Evolutionary conservation across 371 early-diverging fungal species (phyloP).

Genomic region (Mortierella sp.): DNA sequence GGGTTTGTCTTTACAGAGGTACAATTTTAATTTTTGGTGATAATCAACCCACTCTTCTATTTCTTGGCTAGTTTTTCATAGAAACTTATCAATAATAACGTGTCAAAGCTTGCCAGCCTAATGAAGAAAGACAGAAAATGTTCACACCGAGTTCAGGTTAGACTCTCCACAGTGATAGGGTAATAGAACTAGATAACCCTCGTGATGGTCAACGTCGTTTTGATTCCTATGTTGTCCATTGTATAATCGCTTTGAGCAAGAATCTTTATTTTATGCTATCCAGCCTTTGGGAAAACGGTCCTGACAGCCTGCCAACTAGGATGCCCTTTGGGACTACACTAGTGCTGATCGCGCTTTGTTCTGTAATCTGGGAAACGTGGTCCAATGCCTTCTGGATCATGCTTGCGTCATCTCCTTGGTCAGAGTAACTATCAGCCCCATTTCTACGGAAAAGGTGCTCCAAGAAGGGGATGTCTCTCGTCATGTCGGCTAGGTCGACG

Average conservation of each 20-base stretch:
- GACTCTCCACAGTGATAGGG: too few relatives aligned
- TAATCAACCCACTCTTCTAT: too few relatives aligned
- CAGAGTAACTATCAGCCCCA: slow-evolving; percentile 30
- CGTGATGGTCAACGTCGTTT: neutral
- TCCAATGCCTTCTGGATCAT: slow-evolving; percentile 62
- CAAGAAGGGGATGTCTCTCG: slow-evolving; percentile 29
- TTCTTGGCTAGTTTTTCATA: too few relatives aligned
- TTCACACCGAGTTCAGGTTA: too few relatives aligned
- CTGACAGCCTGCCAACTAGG: slow-evolving; percentile 55
- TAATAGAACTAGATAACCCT: neutral
- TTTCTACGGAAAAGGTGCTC: slow-evolving; percentile 39
- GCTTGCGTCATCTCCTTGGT: slow-evolving; percentile 53
- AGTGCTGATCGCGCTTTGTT: neutral
- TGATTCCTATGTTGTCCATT: neutral
- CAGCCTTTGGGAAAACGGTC: slow-evolving; percentile 31
- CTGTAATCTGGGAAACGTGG: slow-evolving; percentile 24
- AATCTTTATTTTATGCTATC: slow-evolving; percentile 24
- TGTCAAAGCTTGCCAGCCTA: too few relatives aligned
- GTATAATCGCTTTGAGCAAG: neutral
- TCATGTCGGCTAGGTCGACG: slow-evolving; percentile 40
- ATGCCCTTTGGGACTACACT: slow-evolving; percentile 56
- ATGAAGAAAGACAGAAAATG: too few relatives aligned
- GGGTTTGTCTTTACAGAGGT: neutral
- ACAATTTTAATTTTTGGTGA: neutral
- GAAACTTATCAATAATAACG: too few relatives aligned